Evolutionary conservation across 495 filamentous ascomycete genomes (phyloP).

Genomic region (Aspergillus bertholletiae): DNA sequence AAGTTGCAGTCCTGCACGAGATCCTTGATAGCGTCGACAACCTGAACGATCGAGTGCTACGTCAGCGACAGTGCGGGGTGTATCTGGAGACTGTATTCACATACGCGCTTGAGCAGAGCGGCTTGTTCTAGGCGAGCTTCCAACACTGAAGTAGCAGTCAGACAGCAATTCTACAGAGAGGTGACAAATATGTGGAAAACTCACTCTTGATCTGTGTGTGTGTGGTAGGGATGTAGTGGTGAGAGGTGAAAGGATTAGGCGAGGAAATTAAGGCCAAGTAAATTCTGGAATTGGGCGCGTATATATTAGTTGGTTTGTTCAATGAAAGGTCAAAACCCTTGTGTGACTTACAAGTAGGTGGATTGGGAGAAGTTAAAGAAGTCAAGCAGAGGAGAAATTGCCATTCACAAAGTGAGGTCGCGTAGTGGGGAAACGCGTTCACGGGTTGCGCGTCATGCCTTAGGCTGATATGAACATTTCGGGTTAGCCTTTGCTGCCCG

Average conservation of each 20-base stretch:
- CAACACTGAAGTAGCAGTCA: constrained; percentile 61
- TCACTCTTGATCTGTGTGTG: constrained; percentile 34
- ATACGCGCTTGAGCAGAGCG: constrained; percentile 89
- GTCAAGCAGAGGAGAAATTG: constrained; percentile 19
- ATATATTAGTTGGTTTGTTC: not conserved
- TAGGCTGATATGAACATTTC: constrained; percentile 36
- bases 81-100: constrained; percentile 10
- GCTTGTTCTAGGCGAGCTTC: constrained; percentile 97
- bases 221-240: constrained; percentile 11
- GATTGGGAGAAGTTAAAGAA: constrained; percentile 16
- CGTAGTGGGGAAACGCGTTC: constrained; percentile 33
- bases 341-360: constrained; percentile 5
- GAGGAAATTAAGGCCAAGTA: not conserved
- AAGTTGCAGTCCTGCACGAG: constrained; percentile 99
- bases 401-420: constrained; percentile 23
- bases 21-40: constrained; percentile 98
- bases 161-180: not conserved
- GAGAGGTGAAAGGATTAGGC: not conserved
- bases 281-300: constrained; percentile 3
- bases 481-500: no score
- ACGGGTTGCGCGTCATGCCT: constrained; percentile 26
- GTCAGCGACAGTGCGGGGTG: not conserved
- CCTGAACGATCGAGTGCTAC: constrained; percentile 47
- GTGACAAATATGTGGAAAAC: constrained; percentile 10
- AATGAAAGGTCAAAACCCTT: not conserved